Conservation (phyloP, 148 eudicot genomes). For the Pouteria glomerata region DNA sequence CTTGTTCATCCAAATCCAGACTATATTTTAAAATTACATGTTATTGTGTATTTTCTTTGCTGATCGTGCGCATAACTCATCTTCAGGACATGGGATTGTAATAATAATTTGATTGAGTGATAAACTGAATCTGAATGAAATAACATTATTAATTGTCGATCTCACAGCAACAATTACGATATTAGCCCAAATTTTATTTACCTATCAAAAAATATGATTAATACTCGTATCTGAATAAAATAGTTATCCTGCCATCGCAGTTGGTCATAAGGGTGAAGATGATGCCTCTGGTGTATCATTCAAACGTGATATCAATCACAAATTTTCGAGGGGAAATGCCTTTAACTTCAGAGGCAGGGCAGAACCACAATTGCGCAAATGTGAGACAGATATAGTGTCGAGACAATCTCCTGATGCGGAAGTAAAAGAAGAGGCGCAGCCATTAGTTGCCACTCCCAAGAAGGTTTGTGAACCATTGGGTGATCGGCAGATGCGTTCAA, state of each 20-base stretch:
- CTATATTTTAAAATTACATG: neutral
- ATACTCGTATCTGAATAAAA: neutral
- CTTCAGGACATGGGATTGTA: neutral
- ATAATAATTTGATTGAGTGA: neutral
- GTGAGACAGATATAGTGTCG: slow-evolving; percentile 1
- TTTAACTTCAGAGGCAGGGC: neutral
- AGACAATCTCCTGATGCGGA: slow-evolving; percentile 5
- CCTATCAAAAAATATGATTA: neutral
- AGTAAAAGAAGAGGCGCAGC: neutral
- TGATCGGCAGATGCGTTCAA: neutral
- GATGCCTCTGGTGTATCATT: neutral
- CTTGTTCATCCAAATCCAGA: no score
- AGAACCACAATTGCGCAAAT: slow-evolving; percentile 9
- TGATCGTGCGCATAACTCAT: neutral
- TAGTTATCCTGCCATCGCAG: neutral
- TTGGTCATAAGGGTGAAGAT: neutral
- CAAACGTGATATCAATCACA: neutral
- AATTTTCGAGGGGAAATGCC: slow-evolving; percentile 6
- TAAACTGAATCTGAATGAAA: neutral
- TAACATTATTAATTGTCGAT: neutral
- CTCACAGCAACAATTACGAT: neutral
- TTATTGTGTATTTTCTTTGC: neutral
- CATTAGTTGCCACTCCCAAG: slow-evolving; percentile 8
- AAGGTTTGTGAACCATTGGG: slow-evolving; percentile 12
- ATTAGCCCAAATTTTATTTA: neutral